Conservation (phyloP, 1,284 basidiomycete genomes). For the Trichosporon faecale region DNA sequence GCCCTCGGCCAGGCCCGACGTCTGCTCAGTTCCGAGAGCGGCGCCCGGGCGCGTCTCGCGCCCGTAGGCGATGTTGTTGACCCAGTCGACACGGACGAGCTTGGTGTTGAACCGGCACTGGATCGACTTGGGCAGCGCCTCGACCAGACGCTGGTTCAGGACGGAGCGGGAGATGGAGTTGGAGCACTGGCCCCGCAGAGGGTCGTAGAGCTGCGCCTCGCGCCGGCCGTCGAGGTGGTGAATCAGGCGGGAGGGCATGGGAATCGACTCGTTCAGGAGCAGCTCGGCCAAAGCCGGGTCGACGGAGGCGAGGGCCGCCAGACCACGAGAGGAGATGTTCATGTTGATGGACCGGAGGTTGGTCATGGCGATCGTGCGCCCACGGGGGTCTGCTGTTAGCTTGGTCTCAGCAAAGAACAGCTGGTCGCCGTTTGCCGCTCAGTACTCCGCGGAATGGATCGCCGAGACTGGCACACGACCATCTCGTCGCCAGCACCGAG, state of each 20-base stretch:
- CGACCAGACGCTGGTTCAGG: constrained; percentile 79
- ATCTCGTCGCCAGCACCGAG: not conserved
- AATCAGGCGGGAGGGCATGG: constrained; percentile 95
- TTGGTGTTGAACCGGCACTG: constrained; percentile 76
- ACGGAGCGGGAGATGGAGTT: constrained; percentile 87
- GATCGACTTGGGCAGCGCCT: constrained; percentile 61
- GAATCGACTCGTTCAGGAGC: constrained; percentile 77
- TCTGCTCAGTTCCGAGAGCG: constrained; percentile 23
- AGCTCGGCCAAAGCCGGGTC: constrained; percentile 69
- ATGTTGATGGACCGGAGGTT: constrained; percentile 84
- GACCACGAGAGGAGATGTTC: constrained; percentile 88
- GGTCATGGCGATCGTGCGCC: constrained; percentile 37
- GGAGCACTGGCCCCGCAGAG: constrained; percentile 77
- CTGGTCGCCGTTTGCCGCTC: not conserved
- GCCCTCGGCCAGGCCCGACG: constrained; percentile 15
- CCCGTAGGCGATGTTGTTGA: constrained; percentile 48
- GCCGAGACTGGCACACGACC: not conserved
- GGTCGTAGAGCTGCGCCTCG: constrained; percentile 83
- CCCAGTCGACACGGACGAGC: constrained; percentile 72
- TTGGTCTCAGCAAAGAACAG: not conserved
- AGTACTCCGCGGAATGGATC: not conserved
- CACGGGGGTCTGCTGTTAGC: constrained; percentile 43
- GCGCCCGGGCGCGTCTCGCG: constrained; percentile 11
- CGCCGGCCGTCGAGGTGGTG: constrained; percentile 69
- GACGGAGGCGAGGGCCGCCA: constrained; percentile 77